Conservation (phyloP, 352 stramenopile genomes). For the Phytophthora citrophthora region DNA sequence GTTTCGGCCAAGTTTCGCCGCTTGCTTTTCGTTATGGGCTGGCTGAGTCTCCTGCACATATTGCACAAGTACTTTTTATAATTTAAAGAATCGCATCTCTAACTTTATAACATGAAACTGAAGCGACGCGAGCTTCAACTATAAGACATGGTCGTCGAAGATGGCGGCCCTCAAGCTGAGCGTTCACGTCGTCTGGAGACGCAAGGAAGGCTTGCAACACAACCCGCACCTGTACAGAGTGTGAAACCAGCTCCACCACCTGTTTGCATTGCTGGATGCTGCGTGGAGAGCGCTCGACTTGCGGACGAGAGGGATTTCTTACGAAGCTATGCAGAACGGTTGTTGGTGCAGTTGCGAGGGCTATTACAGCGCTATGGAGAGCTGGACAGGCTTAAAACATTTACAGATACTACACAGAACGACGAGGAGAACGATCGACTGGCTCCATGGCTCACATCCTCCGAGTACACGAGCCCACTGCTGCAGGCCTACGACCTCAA, state of each 20-base stretch:
- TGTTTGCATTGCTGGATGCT: slow-evolving; percentile 30
- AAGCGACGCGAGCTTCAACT: slow-evolving; percentile 32
- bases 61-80: too few relatives aligned
- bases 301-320: slow-evolving; percentile 73
- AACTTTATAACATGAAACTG: too few relatives aligned
- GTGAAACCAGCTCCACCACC: slow-evolving; percentile 2
- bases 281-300: slow-evolving; percentile 51
- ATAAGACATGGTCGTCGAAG: neutral
- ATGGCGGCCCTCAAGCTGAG: slow-evolving; percentile 40
- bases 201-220: slow-evolving; percentile 22
- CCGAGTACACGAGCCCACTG: slow-evolving; percentile 75
- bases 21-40: too few relatives aligned
- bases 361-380: slow-evolving; percentile 75
- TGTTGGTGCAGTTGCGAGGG: slow-evolving; percentile 64
- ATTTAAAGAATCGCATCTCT: too few relatives aligned
- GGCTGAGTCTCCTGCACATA: too few relatives aligned
- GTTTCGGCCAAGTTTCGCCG: too few relatives aligned
- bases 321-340: slow-evolving; percentile 65
- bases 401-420: slow-evolving; percentile 43
- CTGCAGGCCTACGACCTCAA: slow-evolving; percentile 82
- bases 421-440: slow-evolving; percentile 23
- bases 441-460: slow-evolving; percentile 72
- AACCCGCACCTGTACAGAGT: neutral
- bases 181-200: slow-evolving; percentile 42
- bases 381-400: slow-evolving; percentile 68